Conservation (phyloP, 192 early-diverging fungal genomes). For the Allomyces macrogynus region DNA sequence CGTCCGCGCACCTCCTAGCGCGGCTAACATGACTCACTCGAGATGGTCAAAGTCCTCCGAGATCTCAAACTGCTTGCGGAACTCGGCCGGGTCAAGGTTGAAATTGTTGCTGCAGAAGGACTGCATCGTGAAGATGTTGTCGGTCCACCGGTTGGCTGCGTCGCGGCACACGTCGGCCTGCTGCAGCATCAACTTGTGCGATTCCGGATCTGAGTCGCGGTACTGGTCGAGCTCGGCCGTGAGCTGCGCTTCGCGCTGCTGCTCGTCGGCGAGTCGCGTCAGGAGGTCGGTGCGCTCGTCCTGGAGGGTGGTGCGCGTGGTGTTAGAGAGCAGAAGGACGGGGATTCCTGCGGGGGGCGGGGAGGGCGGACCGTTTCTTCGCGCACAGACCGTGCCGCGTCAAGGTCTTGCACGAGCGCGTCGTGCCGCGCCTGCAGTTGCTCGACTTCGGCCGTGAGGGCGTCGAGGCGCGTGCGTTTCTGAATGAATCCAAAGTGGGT, state of each 20-base stretch:
- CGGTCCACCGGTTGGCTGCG: conserved; percentile 72
- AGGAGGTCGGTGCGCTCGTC: conserved; percentile 32
- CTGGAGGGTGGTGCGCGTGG: conserved; percentile 6
- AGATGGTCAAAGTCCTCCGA: conserved; percentile 43
- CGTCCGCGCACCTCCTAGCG: too few species aligned
- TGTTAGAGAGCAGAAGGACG: too few species aligned
- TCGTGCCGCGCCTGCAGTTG: conserved; percentile 18
- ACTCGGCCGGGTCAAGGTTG: conserved; percentile 34
- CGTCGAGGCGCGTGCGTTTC: conserved; percentile 27
- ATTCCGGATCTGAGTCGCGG: conserved; percentile 54
- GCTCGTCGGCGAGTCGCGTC: conserved; percentile 25
- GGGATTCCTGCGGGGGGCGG: background rate
- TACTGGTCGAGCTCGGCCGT: conserved; percentile 39
- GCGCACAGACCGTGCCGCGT: conserved; percentile 28
- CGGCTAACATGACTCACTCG: too few species aligned
- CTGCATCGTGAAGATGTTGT: conserved; percentile 66
- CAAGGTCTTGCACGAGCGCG: conserved; percentile 23
- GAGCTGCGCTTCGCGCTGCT: conserved; percentile 17
- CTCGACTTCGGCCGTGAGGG: conserved; percentile 24
- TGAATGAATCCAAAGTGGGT: conserved; percentile 3
- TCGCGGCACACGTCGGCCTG: conserved; percentile 30
- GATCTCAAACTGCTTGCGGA: conserved; percentile 44
- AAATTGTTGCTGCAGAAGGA: conserved; percentile 52
- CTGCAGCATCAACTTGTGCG: conserved; percentile 41
- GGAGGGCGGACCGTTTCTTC: conserved; percentile 34